Percentiles rank a stretch among this genome's conserved stretches.
Conservation (phyloP, 1,284 basidiomycete genomes). For the Leccinum solheimii region DNA sequence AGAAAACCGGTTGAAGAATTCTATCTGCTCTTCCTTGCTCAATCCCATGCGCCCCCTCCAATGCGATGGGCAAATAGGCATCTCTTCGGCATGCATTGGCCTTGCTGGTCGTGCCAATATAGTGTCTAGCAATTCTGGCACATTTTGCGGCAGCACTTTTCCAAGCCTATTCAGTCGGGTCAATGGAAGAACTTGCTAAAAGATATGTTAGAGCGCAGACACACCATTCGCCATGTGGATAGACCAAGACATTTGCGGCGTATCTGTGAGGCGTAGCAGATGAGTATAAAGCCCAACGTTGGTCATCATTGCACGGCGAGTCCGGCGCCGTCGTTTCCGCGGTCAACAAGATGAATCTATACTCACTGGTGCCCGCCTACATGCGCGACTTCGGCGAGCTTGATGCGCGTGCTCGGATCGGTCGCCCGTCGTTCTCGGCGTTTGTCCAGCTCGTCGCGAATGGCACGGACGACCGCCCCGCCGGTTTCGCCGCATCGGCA, state of each 20-base stretch:
- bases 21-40: slow-evolving; percentile 59
- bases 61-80: slow-evolving; percentile 44
- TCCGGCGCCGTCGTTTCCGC: background rate
- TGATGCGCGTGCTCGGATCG: slow-evolving; percentile 34
- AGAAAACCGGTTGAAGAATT: slow-evolving; percentile 32
- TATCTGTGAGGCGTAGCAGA: slow-evolving; percentile 46
- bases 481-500: slow-evolving; percentile 76
- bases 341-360: background rate
- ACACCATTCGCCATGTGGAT: slow-evolving; percentile 80
- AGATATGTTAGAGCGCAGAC: slow-evolving; percentile 17
- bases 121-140: slow-evolving; percentile 52
- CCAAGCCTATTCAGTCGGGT: slow-evolving; percentile 51
- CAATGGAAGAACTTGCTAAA: background rate
- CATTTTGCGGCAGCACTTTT: slow-evolving; percentile 55
- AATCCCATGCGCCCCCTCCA: slow-evolving; percentile 82
- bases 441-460: slow-evolving; percentile 44
- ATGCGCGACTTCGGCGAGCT: slow-evolving; percentile 70
- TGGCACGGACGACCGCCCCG: slow-evolving; percentile 44
- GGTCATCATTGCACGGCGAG: slow-evolving; percentile 4
- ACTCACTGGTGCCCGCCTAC: slow-evolving; percentile 84
- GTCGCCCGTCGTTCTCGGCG: slow-evolving; percentile 29
- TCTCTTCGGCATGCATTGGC: slow-evolving; percentile 42
- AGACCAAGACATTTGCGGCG: slow-evolving; percentile 76
- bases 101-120: slow-evolving; percentile 39
- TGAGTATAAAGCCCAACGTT: background rate